Conservation (phyloP, 2,329 filamentous ascomycete genomes). For the Xylaria sp. region DNA sequence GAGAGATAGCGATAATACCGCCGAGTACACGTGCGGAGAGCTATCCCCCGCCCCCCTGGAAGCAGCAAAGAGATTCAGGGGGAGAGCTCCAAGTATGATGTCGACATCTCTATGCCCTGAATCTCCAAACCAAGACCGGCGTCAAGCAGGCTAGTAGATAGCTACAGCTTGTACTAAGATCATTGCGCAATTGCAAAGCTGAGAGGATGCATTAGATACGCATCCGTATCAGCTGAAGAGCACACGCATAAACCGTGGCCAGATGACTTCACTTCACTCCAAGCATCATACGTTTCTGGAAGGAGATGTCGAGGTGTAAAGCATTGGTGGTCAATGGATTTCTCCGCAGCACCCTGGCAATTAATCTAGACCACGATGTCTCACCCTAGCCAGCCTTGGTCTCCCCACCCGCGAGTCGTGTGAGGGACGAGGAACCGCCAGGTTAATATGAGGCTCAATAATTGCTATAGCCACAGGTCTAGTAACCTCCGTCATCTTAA, state of each 20-base stretch:
- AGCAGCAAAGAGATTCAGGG: slow-evolving; percentile 21
- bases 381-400: slow-evolving; percentile 3
- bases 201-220: too few species aligned
- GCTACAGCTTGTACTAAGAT: too few species aligned
- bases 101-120: neutral
- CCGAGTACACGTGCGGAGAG: slow-evolving; percentile 28
- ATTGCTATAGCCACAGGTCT: slow-evolving; percentile 15
- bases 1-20: slow-evolving; percentile 17
- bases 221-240: too few species aligned
- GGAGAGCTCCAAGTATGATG: slow-evolving; percentile 4
- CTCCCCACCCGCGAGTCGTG: slow-evolving; percentile 6
- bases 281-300: too few species aligned
- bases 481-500: slow-evolving; percentile 17
- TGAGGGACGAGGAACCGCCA: slow-evolving; percentile 11
- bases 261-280: too few species aligned
- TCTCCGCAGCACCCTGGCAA: neutral
- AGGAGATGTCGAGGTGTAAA: too few species aligned
- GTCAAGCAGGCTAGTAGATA: neutral
- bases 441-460: slow-evolving; percentile 23
- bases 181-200: too few species aligned
- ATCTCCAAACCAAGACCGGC: neutral
- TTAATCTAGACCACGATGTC: neutral
- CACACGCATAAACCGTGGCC: too few species aligned
- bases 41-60: slow-evolving; percentile 30
- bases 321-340: neutral